These are phyloP conservation scores for Linnemannia hyalina DNA, from an alignment of 192 early-diverging fungal genomes.

Conservation along the genomic window DNA sequence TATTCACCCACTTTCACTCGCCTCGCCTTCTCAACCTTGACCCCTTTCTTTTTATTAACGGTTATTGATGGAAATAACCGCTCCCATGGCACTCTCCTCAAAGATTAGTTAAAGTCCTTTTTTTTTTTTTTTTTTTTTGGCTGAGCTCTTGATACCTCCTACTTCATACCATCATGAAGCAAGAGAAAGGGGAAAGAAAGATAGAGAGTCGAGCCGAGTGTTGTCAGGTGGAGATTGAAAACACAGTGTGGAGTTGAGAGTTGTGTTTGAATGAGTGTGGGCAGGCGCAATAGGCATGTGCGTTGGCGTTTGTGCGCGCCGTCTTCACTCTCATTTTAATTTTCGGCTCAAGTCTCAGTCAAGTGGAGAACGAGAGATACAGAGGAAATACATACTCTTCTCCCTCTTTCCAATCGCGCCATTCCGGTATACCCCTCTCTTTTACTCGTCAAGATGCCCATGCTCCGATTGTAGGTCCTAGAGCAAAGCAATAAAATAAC, in stretches of 20 bases:
- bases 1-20: background rate
- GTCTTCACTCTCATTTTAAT: background rate
- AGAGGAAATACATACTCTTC: background rate
- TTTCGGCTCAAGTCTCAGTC: background rate
- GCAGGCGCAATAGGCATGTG: slow-evolving; percentile 1
- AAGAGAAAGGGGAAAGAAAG: background rate
- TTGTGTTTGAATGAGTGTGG: background rate
- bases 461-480: background rate
- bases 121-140: too few species aligned
- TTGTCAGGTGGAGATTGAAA: background rate
- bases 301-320: background rate
- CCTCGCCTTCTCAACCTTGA: background rate
- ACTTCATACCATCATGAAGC: background rate
- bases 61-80: background rate
- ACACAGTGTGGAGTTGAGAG: background rate
- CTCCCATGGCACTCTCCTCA: background rate
- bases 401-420: background rate
- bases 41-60: background rate
- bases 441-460: background rate
- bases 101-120: background rate
- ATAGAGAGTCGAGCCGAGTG: background rate
- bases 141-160: background rate
- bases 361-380: background rate
- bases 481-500: background rate
- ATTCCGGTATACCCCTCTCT: background rate